A percentile compares a stretch with the other conserved stretches of the same genome.
phyloP scores from a whole-genome alignment of 306 rosid species.

The Begonia loranthoides region DNA sequence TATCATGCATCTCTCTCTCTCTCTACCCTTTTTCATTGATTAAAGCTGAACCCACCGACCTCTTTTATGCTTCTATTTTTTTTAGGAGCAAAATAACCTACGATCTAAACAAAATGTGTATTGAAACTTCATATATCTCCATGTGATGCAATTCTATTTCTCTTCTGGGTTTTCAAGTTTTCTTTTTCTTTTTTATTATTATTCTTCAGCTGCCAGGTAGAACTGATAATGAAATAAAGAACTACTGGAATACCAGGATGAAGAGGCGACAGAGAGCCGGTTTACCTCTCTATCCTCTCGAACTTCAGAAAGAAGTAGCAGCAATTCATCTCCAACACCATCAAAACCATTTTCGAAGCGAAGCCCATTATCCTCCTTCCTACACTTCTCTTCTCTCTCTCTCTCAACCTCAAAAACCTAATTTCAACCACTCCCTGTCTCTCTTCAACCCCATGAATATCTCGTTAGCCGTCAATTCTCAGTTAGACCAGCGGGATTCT shows the following conservation, averaged over 20 bases:
- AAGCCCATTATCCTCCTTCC: conserved; percentile 3
- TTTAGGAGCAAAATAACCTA: not conserved
- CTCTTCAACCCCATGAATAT: conserved; percentile 14
- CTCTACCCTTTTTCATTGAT: too few relatives aligned
- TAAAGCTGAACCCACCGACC: too few relatives aligned
- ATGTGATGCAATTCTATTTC: not conserved
- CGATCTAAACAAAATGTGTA: too few relatives aligned
- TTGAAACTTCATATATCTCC: too few relatives aligned
- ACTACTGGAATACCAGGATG: conserved; percentile 81
- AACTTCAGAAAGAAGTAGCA: conserved; percentile 26
- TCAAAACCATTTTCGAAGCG: too few relatives aligned
- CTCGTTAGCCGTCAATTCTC: conserved; percentile 3
- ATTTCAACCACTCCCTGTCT: conserved; percentile 2
- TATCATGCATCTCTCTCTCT: too few relatives aligned
- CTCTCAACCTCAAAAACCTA: not conserved
- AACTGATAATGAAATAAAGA: conserved; percentile 87
- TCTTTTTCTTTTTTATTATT: not conserved
- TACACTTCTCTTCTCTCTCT: conserved; percentile 14
- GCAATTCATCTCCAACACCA: conserved; percentile 12
- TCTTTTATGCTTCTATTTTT: not conserved
- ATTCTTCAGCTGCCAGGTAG: conserved; percentile 64
- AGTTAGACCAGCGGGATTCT: conserved; percentile 11
- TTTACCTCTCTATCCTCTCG: conserved; percentile 52
- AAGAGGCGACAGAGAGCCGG: conserved; percentile 68
- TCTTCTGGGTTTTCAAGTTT: not conserved